phyloP scores from a whole-genome alignment of 768 basidiomycete genomes.

The Dentipellis sp. region DNA sequence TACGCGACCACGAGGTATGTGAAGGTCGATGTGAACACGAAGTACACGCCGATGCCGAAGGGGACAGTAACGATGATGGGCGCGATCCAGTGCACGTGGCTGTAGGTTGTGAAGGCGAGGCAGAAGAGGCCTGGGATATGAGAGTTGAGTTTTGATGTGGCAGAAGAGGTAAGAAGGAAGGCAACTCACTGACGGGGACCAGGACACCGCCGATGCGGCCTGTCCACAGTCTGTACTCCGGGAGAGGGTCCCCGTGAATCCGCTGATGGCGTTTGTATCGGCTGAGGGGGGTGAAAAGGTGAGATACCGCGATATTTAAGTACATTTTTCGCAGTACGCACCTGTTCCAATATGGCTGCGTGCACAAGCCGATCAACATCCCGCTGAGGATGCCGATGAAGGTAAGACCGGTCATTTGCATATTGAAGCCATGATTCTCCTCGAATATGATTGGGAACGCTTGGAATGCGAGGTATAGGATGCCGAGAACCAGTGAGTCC shows the following conservation, averaged over 20 bases:
- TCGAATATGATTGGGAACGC: constrained; percentile 46
- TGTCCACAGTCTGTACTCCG: constrained; percentile 57
- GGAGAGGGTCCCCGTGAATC: constrained; percentile 39
- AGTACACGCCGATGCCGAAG: constrained; percentile 48
- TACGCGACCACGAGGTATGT: constrained; percentile 46
- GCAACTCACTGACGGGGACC: constrained; percentile 43
- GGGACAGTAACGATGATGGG: constrained; percentile 36
- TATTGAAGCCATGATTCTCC: constrained; percentile 39
- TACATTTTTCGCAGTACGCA: constrained; percentile 2
- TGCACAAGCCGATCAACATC: constrained; percentile 28
- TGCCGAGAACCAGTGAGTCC: constrained; percentile 31
- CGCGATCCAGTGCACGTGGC: constrained; percentile 36
- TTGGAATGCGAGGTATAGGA: constrained; percentile 45
- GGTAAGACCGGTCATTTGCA: constrained; percentile 37
- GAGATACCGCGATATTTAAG: not conserved
- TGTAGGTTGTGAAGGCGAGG: constrained; percentile 47
- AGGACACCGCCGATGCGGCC: constrained; percentile 61
- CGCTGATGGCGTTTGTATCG: constrained; percentile 27
- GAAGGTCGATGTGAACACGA: constrained; percentile 62
- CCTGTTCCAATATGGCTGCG: constrained; percentile 39
- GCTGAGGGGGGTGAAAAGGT: constrained; percentile 17
- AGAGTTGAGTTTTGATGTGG: not conserved
- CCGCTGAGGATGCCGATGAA: constrained; percentile 46
- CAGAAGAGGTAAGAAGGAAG: not conserved
- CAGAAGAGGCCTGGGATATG: constrained; percentile 32